phyloP scores from a whole-genome alignment of 2,329 filamentous ascomycete genomes.

The Plenodomus lindquistii region DNA sequence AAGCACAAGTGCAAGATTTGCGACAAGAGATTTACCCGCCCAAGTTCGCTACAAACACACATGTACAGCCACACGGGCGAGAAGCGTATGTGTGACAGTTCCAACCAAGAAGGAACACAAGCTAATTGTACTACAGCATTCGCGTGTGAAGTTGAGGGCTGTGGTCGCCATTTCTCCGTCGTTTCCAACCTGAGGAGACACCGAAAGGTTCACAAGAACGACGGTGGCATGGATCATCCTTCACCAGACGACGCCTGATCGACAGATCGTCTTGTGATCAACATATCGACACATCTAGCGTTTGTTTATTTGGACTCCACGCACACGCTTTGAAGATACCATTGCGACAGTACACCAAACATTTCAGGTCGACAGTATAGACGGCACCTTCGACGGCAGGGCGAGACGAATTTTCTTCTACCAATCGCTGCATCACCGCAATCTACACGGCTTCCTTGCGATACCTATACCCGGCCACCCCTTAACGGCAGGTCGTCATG shows the following conservation, averaged over 20 bases:
- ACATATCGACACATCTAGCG: slow-evolving; percentile 12
- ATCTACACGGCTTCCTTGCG: slow-evolving; percentile 21
- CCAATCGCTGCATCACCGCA: slow-evolving; percentile 29
- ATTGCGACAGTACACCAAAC: slow-evolving; percentile 33
- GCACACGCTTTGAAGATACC: slow-evolving; percentile 31
- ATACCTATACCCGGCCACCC: slow-evolving; percentile 22
- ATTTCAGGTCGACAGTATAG: slow-evolving; percentile 29
- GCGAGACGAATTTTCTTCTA: slow-evolving; percentile 37
- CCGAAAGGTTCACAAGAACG: slow-evolving; percentile 92
- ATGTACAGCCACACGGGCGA: slow-evolving; percentile 99
- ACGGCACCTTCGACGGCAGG: slow-evolving; percentile 26
- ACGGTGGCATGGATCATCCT: slow-evolving; percentile 52
- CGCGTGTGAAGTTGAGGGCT: slow-evolving; percentile 90
- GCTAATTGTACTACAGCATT: slow-evolving; percentile 66
- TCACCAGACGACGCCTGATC: slow-evolving; percentile 52
- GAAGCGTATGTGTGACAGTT: slow-evolving; percentile 73
- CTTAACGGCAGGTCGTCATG: slow-evolving; percentile 13
- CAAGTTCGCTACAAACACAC: slow-evolving; percentile 92
- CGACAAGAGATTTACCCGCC: slow-evolving; percentile 94
- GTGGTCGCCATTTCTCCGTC: slow-evolving; percentile 93
- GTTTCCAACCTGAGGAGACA: slow-evolving; percentile 94
- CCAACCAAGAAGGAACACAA: too few species aligned
- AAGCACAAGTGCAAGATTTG: slow-evolving; percentile 99
- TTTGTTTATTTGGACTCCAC: slow-evolving; percentile 11
- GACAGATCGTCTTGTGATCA: slow-evolving; percentile 17